Evolutionary conservation across 2,329 filamentous ascomycete species (phyloP), one percentile per base, ranked within the genome.

Genomic region (Colletotrichum sidae): DNA sequence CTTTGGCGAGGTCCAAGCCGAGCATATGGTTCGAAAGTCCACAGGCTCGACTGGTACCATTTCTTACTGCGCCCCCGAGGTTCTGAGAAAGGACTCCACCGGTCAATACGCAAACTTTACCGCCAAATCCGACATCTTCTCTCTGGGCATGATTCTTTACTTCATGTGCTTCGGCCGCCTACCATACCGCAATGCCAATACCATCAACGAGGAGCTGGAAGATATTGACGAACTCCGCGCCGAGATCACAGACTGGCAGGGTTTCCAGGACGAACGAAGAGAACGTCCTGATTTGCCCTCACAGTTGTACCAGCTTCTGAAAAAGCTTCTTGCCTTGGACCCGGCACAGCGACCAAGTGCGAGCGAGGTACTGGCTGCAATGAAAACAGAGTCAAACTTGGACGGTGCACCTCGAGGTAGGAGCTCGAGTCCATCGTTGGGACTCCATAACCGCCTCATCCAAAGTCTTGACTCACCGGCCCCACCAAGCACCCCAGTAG

Each of bases 91-190:
- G 69, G 90, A 89, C 61, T 79, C 86, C 0, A 84, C 83, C 35
- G 95, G 95, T 0, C 86, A 86, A 1, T 95, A 92, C 71, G 94
- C 92, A 8, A 97, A 98, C 74, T 99, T 99, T 73, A 97, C 94
- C 0, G 94, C 93, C 34, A 99, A 98, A 74, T 97, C 94, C 0
- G 96, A 99, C 73, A 92, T 99, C n/a, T 99, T 99, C 77, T 97
- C 94, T 1, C 82, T 99, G 0, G 96, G 96, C 53, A 97, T 99
- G 95, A 98, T 98, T 60, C 85, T 99, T 4, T 97, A 98, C 77
- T 99, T 99, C 74, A 91, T 99, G 84, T 99, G 96, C 76, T 99
- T 99, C 75, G 93, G 91, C 2, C 86, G 90, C 51, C 84, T 99
- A 10, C 96, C 96, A 0, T 99, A 98, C 74, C 84, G 80, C 33